These are phyloP conservation scores for Cryptococcus depauperatus DNA, from an alignment of 1,284 basidiomycete species.

Conservation along the genomic window DNA sequence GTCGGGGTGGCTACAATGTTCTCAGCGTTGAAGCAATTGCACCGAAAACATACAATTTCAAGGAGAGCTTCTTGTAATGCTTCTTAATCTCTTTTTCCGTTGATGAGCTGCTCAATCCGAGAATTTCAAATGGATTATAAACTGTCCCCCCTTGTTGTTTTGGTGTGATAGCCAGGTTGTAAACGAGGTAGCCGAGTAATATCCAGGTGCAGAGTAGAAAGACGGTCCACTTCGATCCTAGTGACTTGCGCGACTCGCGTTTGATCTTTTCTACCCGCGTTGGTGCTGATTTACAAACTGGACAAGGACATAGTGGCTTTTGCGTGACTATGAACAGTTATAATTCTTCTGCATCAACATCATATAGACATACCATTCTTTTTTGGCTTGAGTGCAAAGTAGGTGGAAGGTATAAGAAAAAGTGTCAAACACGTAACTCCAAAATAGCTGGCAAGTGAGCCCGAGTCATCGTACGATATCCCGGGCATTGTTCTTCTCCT, in stretches of 20 bases:
- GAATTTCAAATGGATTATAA: conserved; percentile 92
- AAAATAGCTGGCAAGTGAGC: conserved; percentile 83
- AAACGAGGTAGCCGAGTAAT: conserved; percentile 59
- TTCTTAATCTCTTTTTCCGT: conserved; percentile 92
- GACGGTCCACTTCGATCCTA: conserved; percentile 45
- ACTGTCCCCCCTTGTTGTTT: conserved; percentile 56
- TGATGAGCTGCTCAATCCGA: conserved; percentile 64
- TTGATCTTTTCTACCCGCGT: conserved; percentile 9
- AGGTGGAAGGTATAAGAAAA: conserved; percentile 65
- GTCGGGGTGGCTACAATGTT: conserved; percentile 73
- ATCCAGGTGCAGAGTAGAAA: conserved; percentile 68
- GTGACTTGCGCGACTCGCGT: conserved; percentile 6
- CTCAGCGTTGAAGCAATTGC: not conserved
- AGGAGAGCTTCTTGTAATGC: conserved; percentile 89
- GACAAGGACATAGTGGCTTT: conserved; percentile 30
- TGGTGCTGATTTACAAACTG: conserved; percentile 19
- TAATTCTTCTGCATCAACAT: not conserved
- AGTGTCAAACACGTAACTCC: conserved; percentile 75
- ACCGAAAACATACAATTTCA: conserved; percentile 60
- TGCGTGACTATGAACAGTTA: conserved; percentile 16
- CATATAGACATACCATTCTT: conserved; percentile 15
- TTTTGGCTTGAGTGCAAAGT: conserved; percentile 48
- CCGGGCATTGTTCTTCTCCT: conserved; percentile 32
- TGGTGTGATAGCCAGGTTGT: conserved; percentile 56
- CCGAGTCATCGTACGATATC: conserved; percentile 70